Evolutionary conservation across 495 filamentous ascomycete genomes (phyloP).

Genomic region (Trichoderma asperelloides): DNA sequence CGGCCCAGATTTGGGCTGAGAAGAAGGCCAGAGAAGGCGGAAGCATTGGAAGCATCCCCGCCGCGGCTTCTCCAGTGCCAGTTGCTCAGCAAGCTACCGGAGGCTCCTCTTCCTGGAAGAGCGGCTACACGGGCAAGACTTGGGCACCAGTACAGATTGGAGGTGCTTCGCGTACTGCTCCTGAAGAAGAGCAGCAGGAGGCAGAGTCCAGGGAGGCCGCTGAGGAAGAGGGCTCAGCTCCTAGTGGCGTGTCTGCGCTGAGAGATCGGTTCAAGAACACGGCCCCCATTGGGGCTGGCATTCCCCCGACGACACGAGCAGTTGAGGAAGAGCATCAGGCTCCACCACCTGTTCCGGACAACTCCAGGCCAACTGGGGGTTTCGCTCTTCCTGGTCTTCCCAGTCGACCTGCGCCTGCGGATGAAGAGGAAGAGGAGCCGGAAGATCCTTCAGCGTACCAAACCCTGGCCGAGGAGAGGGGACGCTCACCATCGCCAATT

Average conservation of each 20-base stretch:
- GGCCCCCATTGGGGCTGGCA: conserved; percentile 54
- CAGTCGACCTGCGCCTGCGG: conserved; percentile 44
- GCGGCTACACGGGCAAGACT: conserved; percentile 76
- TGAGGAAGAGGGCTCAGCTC: conserved; percentile 41
- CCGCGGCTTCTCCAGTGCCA: conserved; percentile 29
- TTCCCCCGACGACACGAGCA: conserved; percentile 29
- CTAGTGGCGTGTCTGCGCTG: conserved; percentile 57
- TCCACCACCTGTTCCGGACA: conserved; percentile 55
- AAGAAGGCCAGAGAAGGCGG: conserved; percentile 76
- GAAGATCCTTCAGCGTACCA: conserved; percentile 32
- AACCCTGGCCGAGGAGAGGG: conserved; percentile 19
- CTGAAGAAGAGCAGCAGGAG: conserved; percentile 48
- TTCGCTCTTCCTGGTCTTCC: conserved; percentile 69
- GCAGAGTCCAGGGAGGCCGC: conserved; percentile 41
- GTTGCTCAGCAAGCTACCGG: conserved; percentile 55
- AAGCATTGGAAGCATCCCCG: conserved; percentile 30
- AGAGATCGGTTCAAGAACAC: conserved; percentile 69
- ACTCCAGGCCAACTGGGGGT: conserved; percentile 53
- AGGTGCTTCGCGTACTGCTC: conserved; percentile 46
- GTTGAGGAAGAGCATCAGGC: conserved; percentile 29
- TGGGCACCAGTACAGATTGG: conserved; percentile 78
- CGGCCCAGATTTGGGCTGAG: conserved; percentile 94
- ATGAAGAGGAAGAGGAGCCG: conserved; percentile 43
- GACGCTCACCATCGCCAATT: conserved; percentile 57
- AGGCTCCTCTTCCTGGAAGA: conserved; percentile 62